A percentile compares a stretch with the other conserved stretches of the same genome.
Conservation (phyloP, 345 rosid genomes). For the Gossypium longicalyx region DNA sequence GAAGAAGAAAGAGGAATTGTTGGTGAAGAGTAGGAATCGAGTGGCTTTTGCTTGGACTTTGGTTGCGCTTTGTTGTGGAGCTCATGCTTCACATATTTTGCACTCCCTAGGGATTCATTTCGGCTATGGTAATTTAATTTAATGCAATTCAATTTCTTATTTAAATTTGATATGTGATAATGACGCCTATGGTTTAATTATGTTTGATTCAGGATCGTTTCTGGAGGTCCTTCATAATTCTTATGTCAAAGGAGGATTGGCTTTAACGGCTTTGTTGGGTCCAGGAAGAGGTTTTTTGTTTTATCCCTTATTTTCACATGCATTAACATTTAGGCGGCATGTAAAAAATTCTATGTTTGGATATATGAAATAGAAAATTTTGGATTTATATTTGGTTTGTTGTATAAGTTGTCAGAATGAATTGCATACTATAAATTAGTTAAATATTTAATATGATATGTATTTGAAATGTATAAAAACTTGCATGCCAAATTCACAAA, state of each 20-base stretch:
- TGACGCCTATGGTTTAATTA: not conserved
- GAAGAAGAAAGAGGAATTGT: slow-evolving; percentile 71
- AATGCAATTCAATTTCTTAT: not conserved
- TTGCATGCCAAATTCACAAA: not conserved
- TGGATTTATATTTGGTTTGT: not conserved
- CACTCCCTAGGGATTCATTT: slow-evolving; percentile 87
- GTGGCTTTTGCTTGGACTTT: slow-evolving; percentile 92
- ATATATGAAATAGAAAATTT: not conserved
- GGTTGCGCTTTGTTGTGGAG: slow-evolving; percentile 93
- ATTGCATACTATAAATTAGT: not conserved
- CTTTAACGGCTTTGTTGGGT: slow-evolving; percentile 77
- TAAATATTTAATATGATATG: not conserved
- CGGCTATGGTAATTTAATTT: slow-evolving; percentile 53
- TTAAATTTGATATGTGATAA: not conserved
- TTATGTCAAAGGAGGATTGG: slow-evolving; percentile 76
- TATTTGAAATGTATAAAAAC: not conserved
- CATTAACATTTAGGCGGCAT: not conserved
- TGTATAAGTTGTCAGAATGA: not conserved
- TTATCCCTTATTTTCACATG: not conserved
- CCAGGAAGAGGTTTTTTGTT: slow-evolving; percentile 82
- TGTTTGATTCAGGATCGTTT: slow-evolving; percentile 47
- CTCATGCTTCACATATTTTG: slow-evolving; percentile 80
- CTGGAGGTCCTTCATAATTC: slow-evolving; percentile 80
- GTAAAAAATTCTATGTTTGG: not conserved
- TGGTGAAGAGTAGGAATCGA: slow-evolving; percentile 69